Evolutionary conservation across 2,329 filamentous ascomycete species (phyloP), one percentile per base, ranked within the genome.

Genomic region (Penicillium verrucosum): DNA sequence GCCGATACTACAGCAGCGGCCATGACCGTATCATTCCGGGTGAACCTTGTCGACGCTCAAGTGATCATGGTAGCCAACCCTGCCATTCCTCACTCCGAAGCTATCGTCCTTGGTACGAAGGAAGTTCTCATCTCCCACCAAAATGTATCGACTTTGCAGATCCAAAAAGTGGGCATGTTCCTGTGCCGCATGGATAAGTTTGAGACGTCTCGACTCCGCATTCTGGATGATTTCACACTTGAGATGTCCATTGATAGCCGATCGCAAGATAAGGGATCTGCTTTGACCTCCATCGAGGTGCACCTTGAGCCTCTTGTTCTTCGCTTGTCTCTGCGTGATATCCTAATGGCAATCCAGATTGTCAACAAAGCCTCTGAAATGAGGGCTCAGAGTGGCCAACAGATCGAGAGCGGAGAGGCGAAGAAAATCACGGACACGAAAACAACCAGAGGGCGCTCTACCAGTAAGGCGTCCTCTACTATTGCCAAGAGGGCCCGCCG

Each of bases 121-220:
- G 92, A 99, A 72, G 86, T 97, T 12, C 81, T 97, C 2, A 82
- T 97, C 11, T 96, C 93, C 2, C 89, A 96, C 67, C 95, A 99
- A 72, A 91, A 97, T 77, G 90, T 93, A 9, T 83, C 95, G 65
- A 97, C 94, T 0, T 83, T 99, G 69, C 93, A 99, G 70, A 86
- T 99, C 3, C 92, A 91, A 8, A 88, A 97, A 69, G 85, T 97
- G 51, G 94, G 94, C 65, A 99, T 99, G 94, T 99, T 97, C 73
- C 76, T 99, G 32, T 99, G 95, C 70, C 89, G 94, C 12, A 99
- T 99, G 94, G 95, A 99, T 73, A 90, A 87, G 61, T 97, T 97
- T 65, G 93, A 99, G 65, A 92, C 89, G 4, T 92, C 88, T 40
- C 86, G 91, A 37, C 81, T 99, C 45, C 87, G 94, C 18, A 96